Percentiles rank a stretch among this genome's conserved stretches.
These are phyloP conservation scores for Candolleomyces efflorescens DNA, from an alignment of 768 basidiomycete species.

Conservation along the genomic window DNA sequence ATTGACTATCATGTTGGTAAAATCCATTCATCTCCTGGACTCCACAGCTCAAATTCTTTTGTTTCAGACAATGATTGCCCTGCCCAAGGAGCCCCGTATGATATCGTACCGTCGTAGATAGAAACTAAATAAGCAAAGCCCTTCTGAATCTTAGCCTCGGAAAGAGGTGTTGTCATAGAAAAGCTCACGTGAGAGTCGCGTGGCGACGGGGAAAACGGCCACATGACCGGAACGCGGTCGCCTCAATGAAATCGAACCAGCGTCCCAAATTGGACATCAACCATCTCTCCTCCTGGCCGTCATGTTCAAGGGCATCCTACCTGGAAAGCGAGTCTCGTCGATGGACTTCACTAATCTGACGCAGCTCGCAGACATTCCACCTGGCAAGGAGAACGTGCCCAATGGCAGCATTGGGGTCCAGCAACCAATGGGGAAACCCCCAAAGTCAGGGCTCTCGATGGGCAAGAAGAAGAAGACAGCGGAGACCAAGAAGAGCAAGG, in stretches of 20 bases:
- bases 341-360: constrained; percentile 75
- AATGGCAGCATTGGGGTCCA: constrained; percentile 12
- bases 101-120: constrained; percentile 66
- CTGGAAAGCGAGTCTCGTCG: constrained; percentile 60
- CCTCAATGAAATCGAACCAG: constrained; percentile 20
- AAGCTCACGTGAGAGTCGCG: neutral
- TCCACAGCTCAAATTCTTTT: neutral
- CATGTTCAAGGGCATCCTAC: constrained; percentile 84
- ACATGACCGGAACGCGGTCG: neutral
- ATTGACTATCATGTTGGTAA: constrained; percentile 79
- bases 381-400: constrained; percentile 68
- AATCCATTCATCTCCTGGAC: neutral
- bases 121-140: too few species aligned
- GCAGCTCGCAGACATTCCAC: constrained; percentile 38
- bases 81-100: constrained; percentile 68
- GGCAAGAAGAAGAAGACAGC: constrained; percentile 38
- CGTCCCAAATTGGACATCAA: constrained; percentile 25
- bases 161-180: too few species aligned
- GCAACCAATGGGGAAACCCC: constrained; percentile 19
- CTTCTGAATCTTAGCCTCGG: too few species aligned
- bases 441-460: constrained; percentile 28
- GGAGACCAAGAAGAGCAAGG: constrained; percentile 27
- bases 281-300: constrained; percentile 18
- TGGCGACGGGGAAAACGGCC: neutral
- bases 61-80: constrained; percentile 89